Evolutionary conservation across 192 early-diverging fungal species (phyloP), one percentile per base, ranked within the genome.

Genomic region (Mortierella antarctica): DNA sequence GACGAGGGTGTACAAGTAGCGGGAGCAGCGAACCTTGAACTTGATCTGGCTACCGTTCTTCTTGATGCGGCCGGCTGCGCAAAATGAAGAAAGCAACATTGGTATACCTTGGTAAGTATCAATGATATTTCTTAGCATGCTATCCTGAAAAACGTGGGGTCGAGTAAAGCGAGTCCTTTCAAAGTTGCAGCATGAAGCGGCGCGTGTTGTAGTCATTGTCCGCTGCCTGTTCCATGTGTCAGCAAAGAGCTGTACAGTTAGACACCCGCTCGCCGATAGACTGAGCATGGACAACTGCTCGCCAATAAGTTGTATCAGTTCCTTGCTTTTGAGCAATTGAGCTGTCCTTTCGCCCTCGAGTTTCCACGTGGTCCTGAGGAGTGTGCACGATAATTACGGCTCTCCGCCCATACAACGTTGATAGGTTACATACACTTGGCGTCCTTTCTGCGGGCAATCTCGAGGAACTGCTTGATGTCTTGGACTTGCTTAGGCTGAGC

Each of bases 11-110:
- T 99, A 99, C 83, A 99, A 91, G 92, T 96, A 98, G 80, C 91
- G 91, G 69, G 97, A 96, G 93, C 97, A 97, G 86, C 97, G 91
- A 74, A 99, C 93, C 95, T 99, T 99, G 93, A 99, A 98, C 92
- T 99, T 99, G 92, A 89, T 87, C 75, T 94, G 81, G 71, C 88
- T 88, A 46, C 76, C 70, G 68, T 83, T 83, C 73, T 83, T 83
- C 95, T 98, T 98, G 86, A 99, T 93, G 85, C 93, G 93, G 69
- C 95, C 92, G 82, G 92, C 86, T 89, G 79, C 3, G 31, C 17
- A 66, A 23, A 49, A 56, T 44, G 18, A 6, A 49, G 52, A 40
- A 17, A 50, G 15, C 9, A 10, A 15, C 14, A 17, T 17, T 18
- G 46, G 9, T n/a, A 21, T n/a, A 62, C 20, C 17, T n/a, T 47